Evolutionary conservation across 1,284 basidiomycete genomes (phyloP), one percentile per base, ranked within the genome.

Genomic region (Schizophyllum commune): DNA sequence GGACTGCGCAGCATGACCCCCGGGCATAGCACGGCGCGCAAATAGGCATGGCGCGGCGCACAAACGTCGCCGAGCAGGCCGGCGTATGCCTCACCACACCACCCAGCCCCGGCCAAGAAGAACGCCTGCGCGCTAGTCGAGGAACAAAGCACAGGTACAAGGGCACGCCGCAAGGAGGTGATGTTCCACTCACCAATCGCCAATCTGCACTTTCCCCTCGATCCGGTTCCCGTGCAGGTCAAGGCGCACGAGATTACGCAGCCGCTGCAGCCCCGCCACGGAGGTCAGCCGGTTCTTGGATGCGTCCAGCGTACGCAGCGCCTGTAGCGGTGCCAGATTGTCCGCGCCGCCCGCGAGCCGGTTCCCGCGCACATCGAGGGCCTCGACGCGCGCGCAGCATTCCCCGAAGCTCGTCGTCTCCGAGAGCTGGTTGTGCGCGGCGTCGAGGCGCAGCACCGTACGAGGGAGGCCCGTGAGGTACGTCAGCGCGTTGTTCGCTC

Each of bases 391-490:
- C 56, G 22, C 58, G 22, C 52, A 63, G 19, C 21, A 62, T 19
- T 69, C 75, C 62, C 66, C 39, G 39, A 47, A 47, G 8, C 39
- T 47, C 39, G 39, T 47, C 17, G 39, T 47, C 39, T 47, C 39
- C 39, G 39, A 47, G 39, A 55, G 91, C 91, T 80, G 72, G 72
- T 98, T 98, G 59, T 82, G 83, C 56, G 89, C 84, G 68, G 89
- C 85, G 72, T 88, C 89, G 71, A 98, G 82, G 67, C 86, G 91
- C 74, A 93, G 84, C 62, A 97, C 79, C 4, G 82, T 83, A 32
- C 76, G 74, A 20, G 95, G 94, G 52, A 96, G 77, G 47, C 95
- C 95, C 65, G 91, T 96, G 63, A 98, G 77, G 85, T 92, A 97
- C 59, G 87, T 81, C 66, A 98, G 75, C 61, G 86, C 80, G 74